A percentile compares a stretch with the other conserved stretches of the same genome.
phyloP scores from a whole-genome alignment of 352 stramenopile genomes.

The Saprolegnia parasitica region DNA sequence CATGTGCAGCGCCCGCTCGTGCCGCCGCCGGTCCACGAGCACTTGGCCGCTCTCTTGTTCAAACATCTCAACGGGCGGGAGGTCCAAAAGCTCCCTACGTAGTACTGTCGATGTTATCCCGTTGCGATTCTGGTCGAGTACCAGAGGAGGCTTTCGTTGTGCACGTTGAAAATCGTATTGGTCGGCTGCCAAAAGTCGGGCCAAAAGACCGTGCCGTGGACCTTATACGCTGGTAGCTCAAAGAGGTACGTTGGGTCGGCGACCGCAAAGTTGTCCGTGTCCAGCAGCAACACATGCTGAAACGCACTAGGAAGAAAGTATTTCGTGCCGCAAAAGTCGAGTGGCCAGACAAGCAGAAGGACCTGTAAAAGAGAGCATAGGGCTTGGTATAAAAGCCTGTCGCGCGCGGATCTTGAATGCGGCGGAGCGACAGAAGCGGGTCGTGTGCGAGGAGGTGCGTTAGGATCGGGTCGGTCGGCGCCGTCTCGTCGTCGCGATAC shows the following conservation, averaged over 20 bases:
- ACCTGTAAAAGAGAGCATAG: conserved; percentile 69
- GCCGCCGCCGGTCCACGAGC: conserved; percentile 52
- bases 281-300: conserved; percentile 67
- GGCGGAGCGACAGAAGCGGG: conserved; percentile 46
- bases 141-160: conserved; percentile 65
- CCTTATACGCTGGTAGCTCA: conserved; percentile 54
- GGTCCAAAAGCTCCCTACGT: conserved; percentile 45
- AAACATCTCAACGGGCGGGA: conserved; percentile 82
- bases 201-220: conserved; percentile 74
- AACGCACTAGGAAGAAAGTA: no score
- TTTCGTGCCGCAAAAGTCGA: no score
- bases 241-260: conserved; percentile 80
- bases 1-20: conserved; percentile 44
- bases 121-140: neutral
- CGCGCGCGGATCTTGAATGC: conserved; percentile 52
- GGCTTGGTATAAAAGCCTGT: conserved; percentile 75
- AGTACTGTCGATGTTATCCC: neutral
- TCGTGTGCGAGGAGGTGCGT: conserved; percentile 48
- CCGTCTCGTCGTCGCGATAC: conserved; percentile 46
- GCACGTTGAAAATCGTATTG: conserved; percentile 68
- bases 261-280: conserved; percentile 75
- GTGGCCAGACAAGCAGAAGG: neutral
- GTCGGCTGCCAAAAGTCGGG: conserved; percentile 75
- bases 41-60: conserved; percentile 79
- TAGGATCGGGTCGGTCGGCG: conserved; percentile 48